Base-by-base conservation (phyloP, 2,329 filamentous ascomycete genomes). In the Bipolaris cookei region DNA sequence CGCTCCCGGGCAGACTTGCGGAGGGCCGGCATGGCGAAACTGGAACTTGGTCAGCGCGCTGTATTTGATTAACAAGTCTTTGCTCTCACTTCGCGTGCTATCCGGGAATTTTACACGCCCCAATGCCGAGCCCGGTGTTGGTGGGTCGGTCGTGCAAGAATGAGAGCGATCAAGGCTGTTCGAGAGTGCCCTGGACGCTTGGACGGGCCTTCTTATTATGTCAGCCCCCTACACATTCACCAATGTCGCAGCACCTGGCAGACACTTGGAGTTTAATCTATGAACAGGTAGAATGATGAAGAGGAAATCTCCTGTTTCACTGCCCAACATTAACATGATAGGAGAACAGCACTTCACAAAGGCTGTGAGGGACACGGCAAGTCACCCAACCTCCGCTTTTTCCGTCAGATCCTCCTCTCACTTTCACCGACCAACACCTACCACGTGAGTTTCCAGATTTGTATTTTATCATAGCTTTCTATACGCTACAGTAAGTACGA, bases 21-120 rank as follows among this genome's bases (percentile, higher is more conserved):
- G 63, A 75, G 67, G 55, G 75, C 67, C 65, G 76, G 72, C 74
- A 76, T 76, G 63, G 68, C 70, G 68, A 65, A 62, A 66, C 71
- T 74, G 63, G 54, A 58, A 51, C 55, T 69, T 70, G 67, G 66
- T 75, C 55, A 75, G 72, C 68, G 68, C 58, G 64, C 57, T 66
- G 66, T 51, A 56, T 48, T 56, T 55, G 56, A 53, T 16, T 23
- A 35, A 30, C 51, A 38, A 16, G 23, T 47, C 51, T 57, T 59
- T 30, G 64, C 65, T 68, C 62, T 71, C 61, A 71, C 72, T 67
- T 70, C 71, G 69, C 71, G 72, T 70, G 58, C 64, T 69, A 62
- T 63, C 64, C 59, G 61, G 57, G 53, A 56, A 59, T 60, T 63
- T 61, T 59, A 64, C 66, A 58, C 69, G 67, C 65, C 66, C 54